Evolutionary conservation across 352 stramenopile genomes (phyloP), one percentile per base, ranked within the genome.

Genomic region (Saprolegnia parasitica): DNA sequence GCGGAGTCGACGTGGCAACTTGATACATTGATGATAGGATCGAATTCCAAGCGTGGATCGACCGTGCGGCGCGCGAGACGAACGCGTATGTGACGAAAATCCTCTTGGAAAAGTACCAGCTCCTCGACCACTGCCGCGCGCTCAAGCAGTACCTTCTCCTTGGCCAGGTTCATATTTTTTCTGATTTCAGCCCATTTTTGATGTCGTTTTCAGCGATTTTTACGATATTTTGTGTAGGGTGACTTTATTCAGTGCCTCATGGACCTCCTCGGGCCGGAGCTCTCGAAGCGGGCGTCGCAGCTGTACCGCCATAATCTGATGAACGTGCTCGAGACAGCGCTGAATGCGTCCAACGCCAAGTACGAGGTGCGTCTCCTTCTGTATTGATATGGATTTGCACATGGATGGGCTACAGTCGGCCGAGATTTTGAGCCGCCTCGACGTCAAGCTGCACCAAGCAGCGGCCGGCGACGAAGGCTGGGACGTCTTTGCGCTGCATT

Each of bases 61-160:
- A 87, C 56, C 79, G 83, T 52, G 88, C 90, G 0, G 90, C 88
- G 13, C 77, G 78, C 23, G 84, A 80, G 47, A 96, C 88, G 20
- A 97, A 97, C 73, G 75, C 88, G 63, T 96, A 91, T 46, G 68
- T 98, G 62, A 98, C 98, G 60, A 81, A 97, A 9, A 86, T 89
- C 13, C 81, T 98, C 58, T 85, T 98, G 18, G 82, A 97, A 16
- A 89, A 98, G 73, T 97, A 98, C 73, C 77, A 97, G 62, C 77
- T 99, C 15, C 76, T 98, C 57, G 74, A 96, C 46, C 97, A 99
- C 76, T 94, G 98, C 20, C 83, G 88, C 47, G 96, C 96, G 23
- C 77, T 99, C n/a, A 98, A 99, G 76, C 87, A 96, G 55, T 99
- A 99, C 72, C 77, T 99, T 39, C 83, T 99, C 35, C 83, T 99